Evolutionary conservation across 1,284 basidiomycete genomes (phyloP).

Genomic region (Coniferiporia sulphurascens): DNA sequence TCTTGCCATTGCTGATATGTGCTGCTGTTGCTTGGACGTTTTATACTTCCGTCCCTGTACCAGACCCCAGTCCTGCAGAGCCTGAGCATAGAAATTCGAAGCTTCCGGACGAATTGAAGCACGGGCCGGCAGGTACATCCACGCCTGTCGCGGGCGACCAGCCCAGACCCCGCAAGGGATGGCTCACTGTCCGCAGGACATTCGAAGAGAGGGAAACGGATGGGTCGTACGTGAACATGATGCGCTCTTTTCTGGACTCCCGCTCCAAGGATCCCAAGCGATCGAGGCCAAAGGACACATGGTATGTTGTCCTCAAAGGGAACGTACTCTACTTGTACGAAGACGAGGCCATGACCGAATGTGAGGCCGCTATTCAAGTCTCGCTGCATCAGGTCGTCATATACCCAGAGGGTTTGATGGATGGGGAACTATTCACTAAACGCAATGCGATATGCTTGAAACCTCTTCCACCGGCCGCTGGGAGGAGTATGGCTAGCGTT

Average conservation of each 20-base stretch:
- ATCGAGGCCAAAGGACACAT: slow-evolving; percentile 80
- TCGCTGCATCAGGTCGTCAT: slow-evolving; percentile 69
- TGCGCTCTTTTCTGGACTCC: slow-evolving; percentile 69
- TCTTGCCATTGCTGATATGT: slow-evolving; percentile 69
- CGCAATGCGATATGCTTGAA: slow-evolving; percentile 81
- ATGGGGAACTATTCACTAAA: slow-evolving; percentile 86
- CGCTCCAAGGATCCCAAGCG: slow-evolving; percentile 75
- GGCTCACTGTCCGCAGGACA: slow-evolving; percentile 81
- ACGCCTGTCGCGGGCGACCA: slow-evolving; percentile 37
- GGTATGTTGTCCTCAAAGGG: slow-evolving; percentile 85
- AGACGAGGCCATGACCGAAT: slow-evolving; percentile 82
- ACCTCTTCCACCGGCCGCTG: slow-evolving; percentile 31
- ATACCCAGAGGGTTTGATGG: slow-evolving; percentile 66
- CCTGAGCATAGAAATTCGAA: slow-evolving; percentile 26
- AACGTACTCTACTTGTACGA: slow-evolving; percentile 88
- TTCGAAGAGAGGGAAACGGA: slow-evolving; percentile 64
- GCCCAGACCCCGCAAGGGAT: slow-evolving; percentile 69
- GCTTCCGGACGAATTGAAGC: slow-evolving; percentile 26
- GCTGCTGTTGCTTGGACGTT: slow-evolving; percentile 53
- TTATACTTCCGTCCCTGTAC: slow-evolving; percentile 78
- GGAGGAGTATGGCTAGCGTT: slow-evolving; percentile 42
- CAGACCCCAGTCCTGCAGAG: slow-evolving; percentile 46
- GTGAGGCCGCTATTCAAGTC: slow-evolving; percentile 80
- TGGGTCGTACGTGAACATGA: slow-evolving; percentile 62
- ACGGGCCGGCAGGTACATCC: slow-evolving; percentile 14